Conservation (phyloP, 495 filamentous ascomycete species). For the Hyphodiscus hymeniophilus region DNA sequence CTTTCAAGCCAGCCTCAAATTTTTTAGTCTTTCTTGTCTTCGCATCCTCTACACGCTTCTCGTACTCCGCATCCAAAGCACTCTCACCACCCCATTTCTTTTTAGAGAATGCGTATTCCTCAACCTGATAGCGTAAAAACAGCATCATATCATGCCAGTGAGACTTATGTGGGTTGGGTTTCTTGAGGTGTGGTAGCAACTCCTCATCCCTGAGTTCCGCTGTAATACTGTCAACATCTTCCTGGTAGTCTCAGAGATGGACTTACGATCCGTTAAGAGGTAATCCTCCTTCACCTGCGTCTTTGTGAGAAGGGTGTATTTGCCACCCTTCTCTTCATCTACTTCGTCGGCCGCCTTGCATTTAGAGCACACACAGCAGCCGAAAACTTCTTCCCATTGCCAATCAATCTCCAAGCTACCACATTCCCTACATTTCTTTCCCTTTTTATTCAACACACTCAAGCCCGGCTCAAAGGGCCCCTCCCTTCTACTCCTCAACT, state of each 20-base stretch:
- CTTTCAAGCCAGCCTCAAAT: conserved; percentile 78
- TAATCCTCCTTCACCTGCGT: conserved; percentile 95
- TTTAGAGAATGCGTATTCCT: conserved; percentile 78
- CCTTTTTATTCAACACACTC: conserved; percentile 52
- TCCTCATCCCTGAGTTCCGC: conserved; percentile 80
- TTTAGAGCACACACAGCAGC: conserved; percentile 56
- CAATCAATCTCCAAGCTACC: conserved; percentile 80
- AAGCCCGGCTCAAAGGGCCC: conserved; percentile 85
- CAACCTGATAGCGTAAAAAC: conserved; percentile 86
- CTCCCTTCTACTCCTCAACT: conserved; percentile 60
- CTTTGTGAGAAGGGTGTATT: conserved; percentile 90
- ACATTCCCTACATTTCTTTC: conserved; percentile 79
- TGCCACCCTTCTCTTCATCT: conserved; percentile 49
- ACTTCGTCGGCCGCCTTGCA: conserved; percentile 78
- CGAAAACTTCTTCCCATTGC: conserved; percentile 81
- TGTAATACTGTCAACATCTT: conserved; percentile 21
- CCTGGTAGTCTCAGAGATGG: no score
- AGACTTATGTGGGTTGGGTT: conserved; percentile 88
- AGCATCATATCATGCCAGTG: conserved; percentile 99
- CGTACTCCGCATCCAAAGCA: conserved; percentile 83
- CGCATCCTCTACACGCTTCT: conserved; percentile 68
- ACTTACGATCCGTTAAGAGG: conserved; percentile 82
- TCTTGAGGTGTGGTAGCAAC: conserved; percentile 76
- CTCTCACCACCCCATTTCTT: conserved; percentile 79
- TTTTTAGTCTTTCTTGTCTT: conserved; percentile 85